A percentile compares a stretch with the other conserved stretches of the same genome.
phyloP scores from a whole-genome alignment of 176 grass and related monocot genomes.

The Raddia guianensis region DNA sequence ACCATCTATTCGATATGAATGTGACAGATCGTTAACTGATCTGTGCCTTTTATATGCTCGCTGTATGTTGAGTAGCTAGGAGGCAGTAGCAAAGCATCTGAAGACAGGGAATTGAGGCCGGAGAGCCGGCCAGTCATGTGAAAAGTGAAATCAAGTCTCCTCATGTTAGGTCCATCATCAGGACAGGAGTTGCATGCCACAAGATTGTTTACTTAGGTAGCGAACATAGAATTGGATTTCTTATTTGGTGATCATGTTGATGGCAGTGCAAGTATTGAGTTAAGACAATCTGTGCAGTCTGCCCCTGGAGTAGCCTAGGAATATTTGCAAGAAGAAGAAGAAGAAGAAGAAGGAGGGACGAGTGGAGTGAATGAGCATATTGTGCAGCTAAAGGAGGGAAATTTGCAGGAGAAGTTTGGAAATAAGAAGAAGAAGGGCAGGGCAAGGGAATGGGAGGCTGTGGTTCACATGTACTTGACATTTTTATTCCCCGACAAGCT shows the following conservation, averaged over 20 bases:
- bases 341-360: too few relatives aligned
- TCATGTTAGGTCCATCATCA: too few relatives aligned
- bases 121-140: background rate
- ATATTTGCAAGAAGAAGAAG: background rate
- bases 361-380: too few relatives aligned
- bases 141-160: too few relatives aligned
- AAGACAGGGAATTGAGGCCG: background rate
- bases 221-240: background rate
- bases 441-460: background rate
- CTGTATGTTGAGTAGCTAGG: background rate
- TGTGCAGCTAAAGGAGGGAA: background rate
- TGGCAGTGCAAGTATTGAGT: background rate
- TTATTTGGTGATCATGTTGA: background rate
- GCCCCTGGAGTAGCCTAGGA: background rate
- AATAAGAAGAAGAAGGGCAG: background rate
- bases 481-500: conserved; percentile 33
- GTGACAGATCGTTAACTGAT: background rate
- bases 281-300: background rate
- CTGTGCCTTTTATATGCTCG: background rate
- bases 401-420: background rate
- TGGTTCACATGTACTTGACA: background rate
- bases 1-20: background rate
- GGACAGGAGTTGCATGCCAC: background rate
- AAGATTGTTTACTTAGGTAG: background rate
- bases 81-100: background rate